phyloP scores from a whole-genome alignment of 768 basidiomycete genomes.

The Psilocybe tampanensis region DNA sequence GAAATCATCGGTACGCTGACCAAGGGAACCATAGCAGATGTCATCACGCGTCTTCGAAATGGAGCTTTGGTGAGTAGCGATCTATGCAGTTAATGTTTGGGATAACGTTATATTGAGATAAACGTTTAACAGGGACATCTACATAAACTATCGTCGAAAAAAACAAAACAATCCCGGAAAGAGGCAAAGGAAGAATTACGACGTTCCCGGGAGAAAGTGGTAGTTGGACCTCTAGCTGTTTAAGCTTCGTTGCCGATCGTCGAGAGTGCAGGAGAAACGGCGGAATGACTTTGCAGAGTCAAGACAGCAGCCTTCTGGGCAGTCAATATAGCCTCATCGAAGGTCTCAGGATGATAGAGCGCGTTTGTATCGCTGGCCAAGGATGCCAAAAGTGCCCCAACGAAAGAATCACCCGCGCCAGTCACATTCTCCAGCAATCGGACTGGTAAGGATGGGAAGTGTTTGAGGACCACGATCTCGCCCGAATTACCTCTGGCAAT shows the following conservation, averaged over 20 bases:
- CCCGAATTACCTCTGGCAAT: conserved; percentile 49
- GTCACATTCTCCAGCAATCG: conserved; percentile 71
- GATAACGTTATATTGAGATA: background rate
- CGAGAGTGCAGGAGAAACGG: conserved; percentile 69
- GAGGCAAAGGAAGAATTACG: conserved; percentile 52
- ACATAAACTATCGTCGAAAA: conserved; percentile 50
- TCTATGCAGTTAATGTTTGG: background rate
- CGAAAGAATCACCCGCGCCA: conserved; percentile 91
- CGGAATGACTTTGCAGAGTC: conserved; percentile 56
- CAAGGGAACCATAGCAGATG: conserved; percentile 79
- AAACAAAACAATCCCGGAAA: conserved; percentile 29
- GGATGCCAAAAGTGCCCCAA: conserved; percentile 77
- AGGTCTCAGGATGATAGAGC: conserved; percentile 45
- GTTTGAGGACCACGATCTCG: conserved; percentile 64
- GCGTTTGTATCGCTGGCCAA: conserved; percentile 46
- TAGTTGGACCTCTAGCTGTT: conserved; percentile 55
- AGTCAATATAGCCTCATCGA: conserved; percentile 47
- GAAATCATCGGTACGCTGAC: conserved; percentile 48
- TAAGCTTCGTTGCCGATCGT: conserved; percentile 17
- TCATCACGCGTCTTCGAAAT: conserved; percentile 77
- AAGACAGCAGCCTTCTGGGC: conserved; percentile 70
- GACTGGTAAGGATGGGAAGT: conserved; percentile 63
- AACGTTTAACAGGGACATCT: conserved; percentile 48
- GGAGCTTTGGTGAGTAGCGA: conserved; percentile 61
- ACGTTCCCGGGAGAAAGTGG: conserved; percentile 54